Base-by-base conservation (phyloP, 345 rosid species). In the Boechera retrofracta region DNA sequence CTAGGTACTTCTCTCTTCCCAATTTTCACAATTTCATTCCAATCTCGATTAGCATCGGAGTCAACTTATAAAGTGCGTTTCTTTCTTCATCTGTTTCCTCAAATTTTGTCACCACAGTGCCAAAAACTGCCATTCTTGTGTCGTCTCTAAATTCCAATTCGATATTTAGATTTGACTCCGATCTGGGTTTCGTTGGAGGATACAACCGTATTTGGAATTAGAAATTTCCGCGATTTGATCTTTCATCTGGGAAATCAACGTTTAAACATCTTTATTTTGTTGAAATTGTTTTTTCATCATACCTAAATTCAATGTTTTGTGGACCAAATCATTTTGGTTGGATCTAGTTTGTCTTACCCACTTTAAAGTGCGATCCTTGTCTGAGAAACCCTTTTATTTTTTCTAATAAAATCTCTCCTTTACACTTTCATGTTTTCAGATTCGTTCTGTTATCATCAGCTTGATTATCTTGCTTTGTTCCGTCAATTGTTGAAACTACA, bases 61-160 rank as follows among this genome's bases (percentile, higher is more conserved):
- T 70, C 80, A 62, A 77, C 80, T 32, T 62, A 44, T 39, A n/a
- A 24, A 69, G 65, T 69, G 31, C 57, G 65, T 69, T 38, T 59
- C 10, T n/a, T 32, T 15, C 55, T 69, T 60, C 29, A 41, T 51
- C 47, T 39, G 54, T 76, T 49, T 59, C 54, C 60, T 57, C 10
- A 0, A 35, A 33, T 48, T 67, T 45, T 18, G 5, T 39, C 16
- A 31, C 13, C 16, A 0, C 61, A 38, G 42, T 61, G 18, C 18
- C 16, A 3, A 45, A 31, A 53, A 53, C 52, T 64, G 18, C 31
- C 71, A 33, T 65, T 44, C 10, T 74, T 42, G 16, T 41, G 4
- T 38, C 36, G 10, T 36, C 28, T 29, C 39, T 18, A 33, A 26
- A 15, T 10, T 35, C 7, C 41, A 16, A 13, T 74, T 54, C 24